Evolutionary conservation across 176 grass and related monocot genomes (phyloP), one percentile per base, ranked within the genome.

Genomic region (Aegilops umbellulata): DNA sequence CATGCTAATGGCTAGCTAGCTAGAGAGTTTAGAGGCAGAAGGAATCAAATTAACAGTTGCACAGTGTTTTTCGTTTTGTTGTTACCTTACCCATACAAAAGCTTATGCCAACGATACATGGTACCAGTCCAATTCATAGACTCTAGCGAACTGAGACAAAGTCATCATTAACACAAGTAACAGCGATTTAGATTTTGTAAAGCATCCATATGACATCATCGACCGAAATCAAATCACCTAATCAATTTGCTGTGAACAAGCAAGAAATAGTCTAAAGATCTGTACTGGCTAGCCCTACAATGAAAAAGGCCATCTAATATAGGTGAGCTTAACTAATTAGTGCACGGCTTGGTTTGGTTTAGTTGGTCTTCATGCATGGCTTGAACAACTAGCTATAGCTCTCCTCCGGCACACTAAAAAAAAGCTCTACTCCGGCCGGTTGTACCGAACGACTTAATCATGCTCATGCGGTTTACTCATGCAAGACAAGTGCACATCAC

Each of bases 401-500:
- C 38, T 46, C 41, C 51, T 47, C 80, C 65, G 53, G 53, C 46
- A n/a, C n/a, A n/a, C n/a, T n/a, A n/a, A n/a, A n/a, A n/a, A n/a
- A n/a, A n/a, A n/a, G n/a, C n/a, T n/a, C n/a, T n/a, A n/a, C n/a
- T n/a, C n/a, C n/a, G n/a, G n/a, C n/a, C n/a, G n/a, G n/a, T 76
- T 84, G 80, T 68, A 84, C 77, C 70, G 44, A 91, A 85, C 82
- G 24, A 42, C 86, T 82, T 85, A 91, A 91, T 88, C 82, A 88
- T 49, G 46, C 46, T n/a, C n/a, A n/a, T n/a, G n/a, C n/a, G n/a
- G 71, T 61, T 88, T 77, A 91, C 78, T 57, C 46, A 65, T 62
- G 71, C 82, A 91, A 85, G 86, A 78, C 86, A 85, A 88, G 82
- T 91, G 86, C 82, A 82, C 69, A 42, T 82, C 86, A 91, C 90